A percentile compares a stretch with the other conserved stretches of the same genome.
These are phyloP conservation scores for Colletotrichum truncatum DNA, from an alignment of 2,329 filamentous ascomycete species.

Conservation along the genomic window DNA sequence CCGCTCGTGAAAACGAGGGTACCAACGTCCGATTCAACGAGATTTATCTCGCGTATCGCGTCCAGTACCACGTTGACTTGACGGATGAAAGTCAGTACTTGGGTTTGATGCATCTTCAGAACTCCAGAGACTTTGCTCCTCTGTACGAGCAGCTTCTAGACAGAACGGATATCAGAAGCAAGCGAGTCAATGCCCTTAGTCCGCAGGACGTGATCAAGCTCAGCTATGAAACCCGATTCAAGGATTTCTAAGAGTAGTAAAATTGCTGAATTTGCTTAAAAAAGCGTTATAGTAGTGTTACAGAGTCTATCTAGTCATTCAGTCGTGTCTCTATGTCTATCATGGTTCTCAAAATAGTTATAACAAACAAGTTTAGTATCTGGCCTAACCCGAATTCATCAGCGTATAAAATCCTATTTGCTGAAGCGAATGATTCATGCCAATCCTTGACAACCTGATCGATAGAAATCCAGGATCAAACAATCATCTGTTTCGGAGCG, in stretches of 20 bases:
- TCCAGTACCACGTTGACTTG: slow-evolving; percentile 36
- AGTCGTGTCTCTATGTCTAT: too few species aligned
- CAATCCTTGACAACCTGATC: too few species aligned
- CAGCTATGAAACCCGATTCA: background rate
- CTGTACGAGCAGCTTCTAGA: slow-evolving; percentile 21
- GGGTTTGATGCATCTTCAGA: slow-evolving; percentile 11
- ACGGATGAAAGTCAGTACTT: background rate
- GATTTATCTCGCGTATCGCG: slow-evolving; percentile 43
- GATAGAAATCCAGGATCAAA: too few species aligned
- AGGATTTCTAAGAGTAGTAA: background rate
- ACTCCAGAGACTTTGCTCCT: slow-evolving; percentile 7
- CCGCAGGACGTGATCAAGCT: background rate
- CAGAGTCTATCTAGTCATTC: too few species aligned
- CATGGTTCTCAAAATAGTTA: too few species aligned
- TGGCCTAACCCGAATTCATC: too few species aligned
- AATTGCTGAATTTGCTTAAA: too few species aligned
- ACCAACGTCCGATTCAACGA: slow-evolving; percentile 50
- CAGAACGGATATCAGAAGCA: slow-evolving; percentile 14
- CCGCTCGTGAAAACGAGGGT: slow-evolving; percentile 37
- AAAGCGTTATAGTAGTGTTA: too few species aligned
- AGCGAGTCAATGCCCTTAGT: background rate
- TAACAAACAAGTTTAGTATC: too few species aligned
- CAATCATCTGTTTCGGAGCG: too few species aligned
- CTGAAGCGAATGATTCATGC: too few species aligned
- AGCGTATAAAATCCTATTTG: too few species aligned